Conservation (phyloP, 2,329 filamentous ascomycete genomes). For the Fonsecaea pedrosoi region DNA sequence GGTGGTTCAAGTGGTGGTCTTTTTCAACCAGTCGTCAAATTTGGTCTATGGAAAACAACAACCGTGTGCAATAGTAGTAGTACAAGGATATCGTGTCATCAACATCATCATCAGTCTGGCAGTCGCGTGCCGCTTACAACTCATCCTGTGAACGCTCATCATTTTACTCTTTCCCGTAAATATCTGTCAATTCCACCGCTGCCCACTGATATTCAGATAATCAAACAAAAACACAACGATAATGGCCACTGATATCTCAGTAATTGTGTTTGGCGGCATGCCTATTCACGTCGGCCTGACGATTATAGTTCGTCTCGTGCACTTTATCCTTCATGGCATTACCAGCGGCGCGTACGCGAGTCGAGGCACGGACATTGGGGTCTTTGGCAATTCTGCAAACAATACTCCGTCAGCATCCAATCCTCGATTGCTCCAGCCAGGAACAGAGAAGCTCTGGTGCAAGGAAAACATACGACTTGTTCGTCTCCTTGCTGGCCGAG, state of each 20-base stretch:
- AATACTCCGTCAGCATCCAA: not conserved
- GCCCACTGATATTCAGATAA: not conserved
- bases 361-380: slow-evolving; percentile 32
- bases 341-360: slow-evolving; percentile 33
- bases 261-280: slow-evolving; percentile 37
- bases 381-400: slow-evolving; percentile 34
- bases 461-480: slow-evolving; percentile 31
- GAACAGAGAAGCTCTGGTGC: not conserved
- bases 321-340: slow-evolving; percentile 35
- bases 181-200: not conserved
- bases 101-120: slow-evolving; percentile 1
- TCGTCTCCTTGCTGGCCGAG: slow-evolving; percentile 35
- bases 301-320: slow-evolving; percentile 33
- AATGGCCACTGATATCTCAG: slow-evolving; percentile 7
- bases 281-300: slow-evolving; percentile 32
- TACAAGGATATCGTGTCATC: slow-evolving; percentile 31
- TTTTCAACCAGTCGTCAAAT: slow-evolving; percentile 6
- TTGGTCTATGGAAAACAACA: not conserved
- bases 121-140: not conserved
- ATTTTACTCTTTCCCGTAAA: too few species aligned
- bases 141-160: not conserved
- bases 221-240: not conserved
- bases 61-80: slow-evolving; percentile 7
- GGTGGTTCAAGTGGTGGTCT: not conserved
- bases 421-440: not conserved